phyloP scores from a whole-genome alignment of 495 filamentous ascomycete species.

The Acidiella bohemica region DNA sequence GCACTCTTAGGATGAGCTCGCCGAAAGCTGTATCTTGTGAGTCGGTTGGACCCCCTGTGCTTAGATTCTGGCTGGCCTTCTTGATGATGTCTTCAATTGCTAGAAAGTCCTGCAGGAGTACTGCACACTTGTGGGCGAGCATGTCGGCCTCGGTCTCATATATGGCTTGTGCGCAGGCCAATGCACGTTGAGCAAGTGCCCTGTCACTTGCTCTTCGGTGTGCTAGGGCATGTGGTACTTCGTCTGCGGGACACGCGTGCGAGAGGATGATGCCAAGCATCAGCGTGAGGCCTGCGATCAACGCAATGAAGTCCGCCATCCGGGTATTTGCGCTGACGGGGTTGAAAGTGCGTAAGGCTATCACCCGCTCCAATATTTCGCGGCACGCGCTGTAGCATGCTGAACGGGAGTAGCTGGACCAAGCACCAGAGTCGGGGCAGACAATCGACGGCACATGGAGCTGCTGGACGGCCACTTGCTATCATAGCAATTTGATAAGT shows the following conservation, averaged over 20 bases:
- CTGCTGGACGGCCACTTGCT: too few relatives aligned
- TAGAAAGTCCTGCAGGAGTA: not conserved
- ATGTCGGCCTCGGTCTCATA: not conserved
- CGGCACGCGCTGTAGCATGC: slow-evolving; percentile 30
- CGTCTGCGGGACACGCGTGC: not conserved
- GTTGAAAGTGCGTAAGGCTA: slow-evolving; percentile 23
- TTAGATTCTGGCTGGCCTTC: not conserved
- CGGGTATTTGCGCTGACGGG: slow-evolving; percentile 25
- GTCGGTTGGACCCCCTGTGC: not conserved
- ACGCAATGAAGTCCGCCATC: slow-evolving; percentile 30
- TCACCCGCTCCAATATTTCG: slow-evolving; percentile 16
- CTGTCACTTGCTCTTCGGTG: slow-evolving; percentile 34
- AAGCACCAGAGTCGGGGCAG: too few relatives aligned
- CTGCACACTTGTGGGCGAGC: not conserved
- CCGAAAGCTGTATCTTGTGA: not conserved
- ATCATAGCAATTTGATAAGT: too few relatives aligned
- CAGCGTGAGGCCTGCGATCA: slow-evolving; percentile 28
- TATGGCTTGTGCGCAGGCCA: slow-evolving; percentile 25
- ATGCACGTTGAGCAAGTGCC: slow-evolving; percentile 32
- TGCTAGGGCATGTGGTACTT: slow-evolving; percentile 25
- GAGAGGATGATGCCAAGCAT: slow-evolving; percentile 25
- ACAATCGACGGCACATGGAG: too few relatives aligned
- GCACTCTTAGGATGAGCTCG: not conserved
- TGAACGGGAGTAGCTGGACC: slow-evolving; percentile 30
- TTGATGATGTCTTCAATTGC: not conserved